Evolutionary conservation across 225 moss, liverwort and hornwort genomes (phyloP).

Genomic region (Bryum argenteum): DNA sequence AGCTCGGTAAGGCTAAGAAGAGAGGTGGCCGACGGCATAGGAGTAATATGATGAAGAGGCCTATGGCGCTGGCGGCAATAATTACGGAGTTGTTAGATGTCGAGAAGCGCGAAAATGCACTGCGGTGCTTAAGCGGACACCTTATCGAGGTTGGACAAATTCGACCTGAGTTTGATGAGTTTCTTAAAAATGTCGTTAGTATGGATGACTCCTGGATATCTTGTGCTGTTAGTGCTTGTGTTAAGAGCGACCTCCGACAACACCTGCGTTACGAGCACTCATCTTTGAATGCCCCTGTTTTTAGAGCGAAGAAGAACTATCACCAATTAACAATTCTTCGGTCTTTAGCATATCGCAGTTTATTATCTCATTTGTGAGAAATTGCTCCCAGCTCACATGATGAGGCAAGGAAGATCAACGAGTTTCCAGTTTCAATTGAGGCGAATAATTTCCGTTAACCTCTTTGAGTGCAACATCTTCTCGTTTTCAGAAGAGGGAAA

Average conservation of each 20-base stretch:
- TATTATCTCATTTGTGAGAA: conserved; percentile 2
- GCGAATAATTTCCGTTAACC: neutral
- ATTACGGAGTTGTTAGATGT: conserved; percentile 67
- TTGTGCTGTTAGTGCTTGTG: neutral
- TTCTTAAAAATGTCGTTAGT: neutral
- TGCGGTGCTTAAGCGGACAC: conserved; percentile 89
- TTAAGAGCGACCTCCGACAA: too few species aligned
- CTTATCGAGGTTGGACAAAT: conserved; percentile 69
- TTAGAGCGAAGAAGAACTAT: neutral
- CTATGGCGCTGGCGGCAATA: conserved; percentile 82
- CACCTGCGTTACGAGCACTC: neutral
- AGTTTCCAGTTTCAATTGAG: too few species aligned
- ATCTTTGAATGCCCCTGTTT: conserved; percentile 7
- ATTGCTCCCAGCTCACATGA: neutral
- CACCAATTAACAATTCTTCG: neutral
- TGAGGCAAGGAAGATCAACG: too few species aligned
- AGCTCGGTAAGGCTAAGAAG: conserved; percentile 43
- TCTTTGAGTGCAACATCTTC: neutral
- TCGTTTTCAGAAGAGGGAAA: conserved; percentile 68
- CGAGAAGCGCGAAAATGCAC: conserved; percentile 79
- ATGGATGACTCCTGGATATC: conserved; percentile 1
- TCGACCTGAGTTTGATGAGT: neutral
- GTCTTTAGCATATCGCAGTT: neutral
- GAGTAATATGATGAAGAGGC: conserved; percentile 76
- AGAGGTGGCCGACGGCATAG: conserved; percentile 83